Percentiles rank a stretch among this genome's conserved stretches.
Evolutionary conservation across 202 grass and related monocot species (phyloP).

Genomic region (Sporobolus alterniflorus): DNA sequence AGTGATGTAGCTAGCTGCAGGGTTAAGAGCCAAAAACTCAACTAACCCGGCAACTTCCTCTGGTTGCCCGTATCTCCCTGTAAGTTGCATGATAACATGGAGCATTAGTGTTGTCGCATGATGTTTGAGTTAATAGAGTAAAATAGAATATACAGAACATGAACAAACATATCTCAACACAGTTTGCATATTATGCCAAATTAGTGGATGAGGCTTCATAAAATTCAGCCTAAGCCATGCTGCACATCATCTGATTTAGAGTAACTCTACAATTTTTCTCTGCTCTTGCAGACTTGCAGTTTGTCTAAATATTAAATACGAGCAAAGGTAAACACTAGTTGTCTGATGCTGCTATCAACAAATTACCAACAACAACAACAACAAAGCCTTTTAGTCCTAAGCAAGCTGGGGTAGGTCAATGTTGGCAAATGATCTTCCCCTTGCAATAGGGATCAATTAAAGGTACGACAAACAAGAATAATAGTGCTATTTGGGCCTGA

Average conservation of each 20-base stretch:
- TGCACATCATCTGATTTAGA: too few relatives aligned
- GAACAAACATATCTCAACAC: neutral
- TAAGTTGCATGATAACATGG: constrained; percentile 41
- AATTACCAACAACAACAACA: too few relatives aligned
- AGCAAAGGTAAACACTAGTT: too few relatives aligned
- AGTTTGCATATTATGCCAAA: too few relatives aligned
- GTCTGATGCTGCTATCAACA: too few relatives aligned
- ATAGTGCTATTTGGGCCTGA: neutral
- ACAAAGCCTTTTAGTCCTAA: too few relatives aligned
- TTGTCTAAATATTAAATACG: too few relatives aligned
- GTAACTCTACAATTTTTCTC: too few relatives aligned
- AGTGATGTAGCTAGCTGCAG: constrained; percentile 91
- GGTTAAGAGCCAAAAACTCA: constrained; percentile 81
- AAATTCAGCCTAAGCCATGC: too few relatives aligned
- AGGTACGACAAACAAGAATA: neutral
- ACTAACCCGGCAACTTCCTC: constrained; percentile 95
- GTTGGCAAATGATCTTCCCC: neutral
- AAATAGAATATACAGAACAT: neutral
- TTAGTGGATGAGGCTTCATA: too few relatives aligned
- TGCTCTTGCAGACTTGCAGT: too few relatives aligned
- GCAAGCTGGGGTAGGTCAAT: too few relatives aligned
- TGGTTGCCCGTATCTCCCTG: constrained; percentile 86
- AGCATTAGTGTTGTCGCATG: neutral
- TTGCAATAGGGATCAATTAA: neutral
- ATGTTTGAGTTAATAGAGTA: neutral